These are phyloP conservation scores for Eucommia ulmoides DNA, from an alignment of 257 asterid genomes.

Conservation along the genomic window DNA sequence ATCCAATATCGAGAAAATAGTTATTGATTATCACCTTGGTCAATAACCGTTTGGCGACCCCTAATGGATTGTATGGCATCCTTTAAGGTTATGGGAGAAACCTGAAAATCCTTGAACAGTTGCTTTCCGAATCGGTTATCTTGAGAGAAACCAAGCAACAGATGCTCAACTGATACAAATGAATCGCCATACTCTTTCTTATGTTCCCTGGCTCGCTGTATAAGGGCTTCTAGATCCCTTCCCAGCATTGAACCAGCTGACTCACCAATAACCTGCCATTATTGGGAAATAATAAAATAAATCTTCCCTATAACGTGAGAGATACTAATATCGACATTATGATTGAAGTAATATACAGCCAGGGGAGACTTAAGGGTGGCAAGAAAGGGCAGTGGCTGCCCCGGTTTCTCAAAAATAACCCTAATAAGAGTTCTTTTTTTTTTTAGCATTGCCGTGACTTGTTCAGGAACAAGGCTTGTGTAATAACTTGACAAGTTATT, in stretches of 20 bases:
- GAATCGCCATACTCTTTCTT: conserved; percentile 87
- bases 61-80: conserved; percentile 74
- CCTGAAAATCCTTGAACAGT: conserved; percentile 55
- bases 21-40: too few relatives aligned
- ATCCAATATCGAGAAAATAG: too few relatives aligned
- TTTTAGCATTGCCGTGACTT: too few relatives aligned
- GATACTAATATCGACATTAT: background rate
- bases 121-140: conserved; percentile 86
- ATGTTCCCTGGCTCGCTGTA: conserved; percentile 78
- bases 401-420: too few relatives aligned
- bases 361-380: too few relatives aligned
- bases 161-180: conserved; percentile 86
- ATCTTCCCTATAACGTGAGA: conserved; percentile 5
- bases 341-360: background rate
- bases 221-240: conserved; percentile 66
- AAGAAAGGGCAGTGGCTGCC: too few relatives aligned
- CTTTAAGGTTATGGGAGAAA: conserved; percentile 42
- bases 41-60: conserved; percentile 86
- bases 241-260: conserved; percentile 89
- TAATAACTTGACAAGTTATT: too few relatives aligned
- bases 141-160: conserved; percentile 64
- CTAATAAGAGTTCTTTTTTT: background rate
- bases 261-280: conserved; percentile 65
- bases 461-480: too few relatives aligned
- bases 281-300: background rate